A percentile compares a stretch with the other conserved stretches of the same genome.
These are phyloP conservation scores for Trichoderma endophyticum DNA, from an alignment of 2,329 filamentous ascomycete genomes.

Conservation along the genomic window DNA sequence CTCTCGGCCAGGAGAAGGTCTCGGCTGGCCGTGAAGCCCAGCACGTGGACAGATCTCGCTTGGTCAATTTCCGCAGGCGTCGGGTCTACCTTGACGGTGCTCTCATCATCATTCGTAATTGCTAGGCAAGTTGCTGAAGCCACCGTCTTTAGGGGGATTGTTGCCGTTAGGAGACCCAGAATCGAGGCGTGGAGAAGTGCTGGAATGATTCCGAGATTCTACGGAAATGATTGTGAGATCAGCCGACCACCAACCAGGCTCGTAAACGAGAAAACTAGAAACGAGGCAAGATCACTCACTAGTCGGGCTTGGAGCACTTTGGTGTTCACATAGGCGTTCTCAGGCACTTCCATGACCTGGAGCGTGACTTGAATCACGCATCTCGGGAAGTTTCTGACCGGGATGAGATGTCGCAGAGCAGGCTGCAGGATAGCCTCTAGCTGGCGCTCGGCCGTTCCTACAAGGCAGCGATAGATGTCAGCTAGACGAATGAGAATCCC, in stretches of 20 bases:
- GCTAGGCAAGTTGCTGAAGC: slow-evolving; percentile 64
- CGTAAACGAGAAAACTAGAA: neutral
- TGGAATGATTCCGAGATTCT: slow-evolving; percentile 79
- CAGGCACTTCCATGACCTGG: slow-evolving; percentile 69
- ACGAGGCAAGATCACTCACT: slow-evolving; percentile 41
- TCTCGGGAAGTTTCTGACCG: slow-evolving; percentile 71
- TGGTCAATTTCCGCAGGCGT: slow-evolving; percentile 58
- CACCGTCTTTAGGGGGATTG: slow-evolving; percentile 73
- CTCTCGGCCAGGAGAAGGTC: slow-evolving; percentile 77
- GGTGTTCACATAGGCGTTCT: slow-evolving; percentile 61
- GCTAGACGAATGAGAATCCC: neutral
- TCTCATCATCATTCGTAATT: slow-evolving; percentile 36
- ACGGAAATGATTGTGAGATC: slow-evolving; percentile 17
- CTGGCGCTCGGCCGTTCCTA: slow-evolving; percentile 73
- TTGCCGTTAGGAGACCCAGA: slow-evolving; percentile 75
- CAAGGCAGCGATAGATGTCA: neutral
- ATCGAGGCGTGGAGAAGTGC: slow-evolving; percentile 77
- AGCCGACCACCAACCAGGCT: neutral
- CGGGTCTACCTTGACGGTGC: slow-evolving; percentile 55
- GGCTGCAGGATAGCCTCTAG: slow-evolving; percentile 73
- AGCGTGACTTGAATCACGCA: slow-evolving; percentile 77
- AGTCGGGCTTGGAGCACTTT: slow-evolving; percentile 59
- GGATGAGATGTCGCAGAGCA: slow-evolving; percentile 69
- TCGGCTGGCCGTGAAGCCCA: slow-evolving; percentile 73
- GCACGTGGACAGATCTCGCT: slow-evolving; percentile 73